Evolutionary conservation across 768 basidiomycete genomes (phyloP).

Genomic region (Hortiboletus flavorubellus): DNA sequence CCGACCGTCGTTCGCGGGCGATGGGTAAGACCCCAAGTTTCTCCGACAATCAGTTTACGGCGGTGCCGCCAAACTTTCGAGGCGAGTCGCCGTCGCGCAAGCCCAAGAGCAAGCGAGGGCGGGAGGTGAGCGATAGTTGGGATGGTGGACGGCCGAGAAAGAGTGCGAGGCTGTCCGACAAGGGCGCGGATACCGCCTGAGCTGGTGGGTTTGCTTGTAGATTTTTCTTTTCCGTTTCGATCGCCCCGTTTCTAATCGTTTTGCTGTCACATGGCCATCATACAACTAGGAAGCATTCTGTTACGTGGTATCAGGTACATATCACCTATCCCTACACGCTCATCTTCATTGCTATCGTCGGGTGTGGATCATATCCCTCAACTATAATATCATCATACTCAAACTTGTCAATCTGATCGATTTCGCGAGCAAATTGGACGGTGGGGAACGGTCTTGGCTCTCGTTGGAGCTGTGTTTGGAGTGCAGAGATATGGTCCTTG

Average conservation of each 20-base stretch:
- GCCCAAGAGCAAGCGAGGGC: constrained; percentile 26
- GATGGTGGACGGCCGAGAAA: constrained; percentile 24
- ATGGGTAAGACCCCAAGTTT: constrained; percentile 28
- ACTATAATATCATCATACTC: constrained; percentile 76
- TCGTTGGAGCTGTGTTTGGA: constrained; percentile 75
- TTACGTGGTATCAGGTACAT: constrained; percentile 6
- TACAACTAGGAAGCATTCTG: not conserved
- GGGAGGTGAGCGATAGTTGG: constrained; percentile 12
- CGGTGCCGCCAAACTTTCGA: constrained; percentile 39
- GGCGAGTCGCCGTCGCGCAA: constrained; percentile 29
- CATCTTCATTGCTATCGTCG: constrained; percentile 94
- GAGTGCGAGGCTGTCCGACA: constrained; percentile 12
- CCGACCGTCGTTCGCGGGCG: constrained; percentile 13
- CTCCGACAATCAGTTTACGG: constrained; percentile 45
- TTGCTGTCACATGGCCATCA: not conserved
- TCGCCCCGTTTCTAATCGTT: not conserved
- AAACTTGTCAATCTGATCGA: constrained; percentile 77
- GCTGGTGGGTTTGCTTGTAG: not conserved
- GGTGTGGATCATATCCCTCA: constrained; percentile 83
- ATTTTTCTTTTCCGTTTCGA: no score
- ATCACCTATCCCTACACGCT: constrained; percentile 52
- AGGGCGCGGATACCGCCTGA: not conserved
- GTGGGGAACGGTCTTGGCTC: constrained; percentile 82
- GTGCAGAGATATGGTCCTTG: constrained; percentile 84
- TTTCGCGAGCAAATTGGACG: constrained; percentile 65